Base-by-base conservation (phyloP, 164 flowering plant species). In the Liquidambar formosana region DNA sequence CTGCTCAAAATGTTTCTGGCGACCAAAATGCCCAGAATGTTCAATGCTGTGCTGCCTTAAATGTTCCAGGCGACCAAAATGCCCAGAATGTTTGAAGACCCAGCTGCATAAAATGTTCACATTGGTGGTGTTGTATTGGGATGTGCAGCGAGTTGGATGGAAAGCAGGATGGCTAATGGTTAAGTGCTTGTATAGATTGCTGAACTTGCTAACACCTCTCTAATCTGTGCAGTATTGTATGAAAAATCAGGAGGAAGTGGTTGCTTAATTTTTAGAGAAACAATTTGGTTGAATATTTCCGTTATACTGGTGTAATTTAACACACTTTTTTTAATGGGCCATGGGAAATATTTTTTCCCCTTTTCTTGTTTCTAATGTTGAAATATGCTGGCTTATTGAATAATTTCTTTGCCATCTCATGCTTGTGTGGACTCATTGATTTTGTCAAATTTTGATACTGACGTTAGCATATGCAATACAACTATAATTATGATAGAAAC, bases 121-220 rank as follows among this genome's bases (percentile, higher is more conserved):
- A 9, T 21, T 76, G 75, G 79, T 45, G 22, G 26, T 78, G 78
- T 15, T 71, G 78, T 44, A 23, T 2, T 11, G 73, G 68, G 12
- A 41, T 47, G 21, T 45, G 25, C 15, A 25, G 46, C 41, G 68
- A 44, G 60, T 2, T 14, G 10, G 52, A 67, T 5, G 66, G 65
- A 18, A 74, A 59, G 60, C 67, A 44, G 67, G 66, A 26, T 45
- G 74, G 73, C 28, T 69, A 64, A 67, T 38, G 48, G 54, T 53
- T 61, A 53, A 21, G 13, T 44, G 49, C 14, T 61, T 74, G 78
- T 74, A 74, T 71, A 77, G 75, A 63, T 67, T 52, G 57, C 53
- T 52, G 45, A 16, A 13, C 44, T 61, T 67, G 65, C 78, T 78
- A 75, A 78, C 81, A 64, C 27, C 67, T 51, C 53, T 61, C 57